These are phyloP conservation scores for Peronospora destructor DNA, from an alignment of 352 stramenopile species.

Conservation along the genomic window DNA sequence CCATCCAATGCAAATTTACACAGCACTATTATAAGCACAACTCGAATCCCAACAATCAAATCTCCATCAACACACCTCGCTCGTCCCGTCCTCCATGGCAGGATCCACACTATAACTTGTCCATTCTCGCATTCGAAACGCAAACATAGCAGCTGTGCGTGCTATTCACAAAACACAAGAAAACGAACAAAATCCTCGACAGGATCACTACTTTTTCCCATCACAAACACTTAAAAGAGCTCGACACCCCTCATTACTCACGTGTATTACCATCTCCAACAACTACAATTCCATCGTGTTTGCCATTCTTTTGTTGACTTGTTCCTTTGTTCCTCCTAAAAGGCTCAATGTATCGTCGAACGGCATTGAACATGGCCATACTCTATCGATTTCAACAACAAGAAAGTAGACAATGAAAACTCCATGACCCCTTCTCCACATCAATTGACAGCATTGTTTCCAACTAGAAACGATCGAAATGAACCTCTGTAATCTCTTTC, in stretches of 20 bases:
- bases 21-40: background rate
- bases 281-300: slow-evolving; percentile 65
- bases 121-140: slow-evolving; percentile 60
- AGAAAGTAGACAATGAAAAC: too few relatives aligned
- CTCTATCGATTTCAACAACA: slow-evolving; percentile 30
- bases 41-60: too few relatives aligned
- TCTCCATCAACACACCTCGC: slow-evolving; percentile 22
- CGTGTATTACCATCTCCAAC: slow-evolving; percentile 77
- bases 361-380: slow-evolving; percentile 80
- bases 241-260: slow-evolving; percentile 16
- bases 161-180: slow-evolving; percentile 30
- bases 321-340: slow-evolving; percentile 16
- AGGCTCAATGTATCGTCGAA: slow-evolving; percentile 55
- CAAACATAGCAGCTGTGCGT: slow-evolving; percentile 71
- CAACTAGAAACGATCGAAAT: background rate
- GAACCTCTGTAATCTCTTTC: slow-evolving; percentile 80
- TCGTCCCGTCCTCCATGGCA: slow-evolving; percentile 55
- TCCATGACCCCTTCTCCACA: too few relatives aligned
- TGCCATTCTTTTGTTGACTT: slow-evolving; percentile 9
- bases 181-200: slow-evolving; percentile 4
- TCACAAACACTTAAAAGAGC: too few relatives aligned
- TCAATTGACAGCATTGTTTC: background rate
- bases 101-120: slow-evolving; percentile 77
- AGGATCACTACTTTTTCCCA: too few relatives aligned
- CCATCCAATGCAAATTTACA: slow-evolving; percentile 1